Percentiles rank a stretch among this genome's conserved stretches.
phyloP scores from a whole-genome alignment of 169 alveolate species.

The Pseudocohnilembus persalinus region DNA sequence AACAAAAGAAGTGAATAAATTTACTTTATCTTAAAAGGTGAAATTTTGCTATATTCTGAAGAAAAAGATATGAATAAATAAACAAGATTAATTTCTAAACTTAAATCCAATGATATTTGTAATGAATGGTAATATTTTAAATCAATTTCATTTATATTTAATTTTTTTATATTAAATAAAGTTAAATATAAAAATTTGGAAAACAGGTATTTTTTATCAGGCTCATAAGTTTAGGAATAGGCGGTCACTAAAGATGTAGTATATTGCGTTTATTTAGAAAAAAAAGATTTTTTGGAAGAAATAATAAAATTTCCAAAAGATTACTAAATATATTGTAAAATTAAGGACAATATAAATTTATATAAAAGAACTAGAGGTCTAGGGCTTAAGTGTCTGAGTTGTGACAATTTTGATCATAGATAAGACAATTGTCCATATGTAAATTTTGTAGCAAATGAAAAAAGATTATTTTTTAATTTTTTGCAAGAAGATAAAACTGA shows the following conservation, averaged over 20 bases:
- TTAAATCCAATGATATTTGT: background rate
- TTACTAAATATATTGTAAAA: background rate
- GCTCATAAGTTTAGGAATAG: background rate
- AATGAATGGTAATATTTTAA: background rate
- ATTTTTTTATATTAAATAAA: no score
- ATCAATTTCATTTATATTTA: background rate
- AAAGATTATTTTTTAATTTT: no score
- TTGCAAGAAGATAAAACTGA: background rate
- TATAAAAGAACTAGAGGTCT: no score
- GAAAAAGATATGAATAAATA: background rate
- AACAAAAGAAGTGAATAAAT: no score
- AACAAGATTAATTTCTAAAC: no score
- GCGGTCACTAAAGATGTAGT: background rate
- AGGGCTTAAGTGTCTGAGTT: background rate
- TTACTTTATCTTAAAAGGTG: background rate
- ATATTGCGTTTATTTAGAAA: background rate
- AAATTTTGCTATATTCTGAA: no score
- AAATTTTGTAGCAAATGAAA: background rate
- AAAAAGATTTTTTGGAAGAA: background rate
- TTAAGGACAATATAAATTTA: background rate
- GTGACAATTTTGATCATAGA: background rate
- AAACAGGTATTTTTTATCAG: background rate
- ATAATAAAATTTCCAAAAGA: background rate
- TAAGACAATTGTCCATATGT: background rate
- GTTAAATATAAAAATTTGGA: no score